Evolutionary conservation across 768 basidiomycete species (phyloP).

Genomic region (Amanita rubescens): DNA sequence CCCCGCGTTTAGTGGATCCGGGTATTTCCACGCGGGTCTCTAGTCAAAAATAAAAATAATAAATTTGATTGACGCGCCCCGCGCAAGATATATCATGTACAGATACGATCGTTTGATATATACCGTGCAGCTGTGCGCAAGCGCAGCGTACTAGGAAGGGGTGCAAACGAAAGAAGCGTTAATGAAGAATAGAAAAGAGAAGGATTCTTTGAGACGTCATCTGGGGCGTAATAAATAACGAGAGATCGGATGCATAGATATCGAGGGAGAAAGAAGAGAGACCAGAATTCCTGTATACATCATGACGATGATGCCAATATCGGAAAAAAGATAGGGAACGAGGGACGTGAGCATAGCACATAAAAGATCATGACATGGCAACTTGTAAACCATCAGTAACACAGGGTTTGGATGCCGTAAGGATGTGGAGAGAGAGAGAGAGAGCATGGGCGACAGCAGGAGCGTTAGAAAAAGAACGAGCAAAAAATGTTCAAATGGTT

Average conservation of each 20-base stretch:
- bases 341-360: slow-evolving; percentile 8
- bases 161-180: slow-evolving; percentile 10
- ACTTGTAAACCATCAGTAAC: slow-evolving; percentile 12
- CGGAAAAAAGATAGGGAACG: slow-evolving; percentile 11
- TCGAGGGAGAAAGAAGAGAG: slow-evolving; percentile 7
- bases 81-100: slow-evolving; percentile 30
- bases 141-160: slow-evolving; percentile 5
- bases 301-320: slow-evolving; percentile 11
- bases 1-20: neutral
- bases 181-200: slow-evolving; percentile 12
- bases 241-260: slow-evolving; percentile 10
- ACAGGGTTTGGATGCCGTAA: slow-evolving; percentile 15
- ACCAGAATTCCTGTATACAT: slow-evolving; percentile 7
- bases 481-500: slow-evolving; percentile 11
- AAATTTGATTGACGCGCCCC: slow-evolving; percentile 23
- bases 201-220: neutral
- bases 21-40: neutral
- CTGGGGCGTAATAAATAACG: neutral
- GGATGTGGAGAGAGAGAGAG: slow-evolving; percentile 1
- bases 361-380: slow-evolving; percentile 17
- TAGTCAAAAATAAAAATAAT: slow-evolving; percentile 7
- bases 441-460: slow-evolving; percentile 10
- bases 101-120: slow-evolving; percentile 20
- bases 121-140: slow-evolving; percentile 16
- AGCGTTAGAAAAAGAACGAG: slow-evolving; percentile 8